Evolutionary conservation across 176 grass and related monocot genomes (phyloP).

Genomic region (Carex scoparia): DNA sequence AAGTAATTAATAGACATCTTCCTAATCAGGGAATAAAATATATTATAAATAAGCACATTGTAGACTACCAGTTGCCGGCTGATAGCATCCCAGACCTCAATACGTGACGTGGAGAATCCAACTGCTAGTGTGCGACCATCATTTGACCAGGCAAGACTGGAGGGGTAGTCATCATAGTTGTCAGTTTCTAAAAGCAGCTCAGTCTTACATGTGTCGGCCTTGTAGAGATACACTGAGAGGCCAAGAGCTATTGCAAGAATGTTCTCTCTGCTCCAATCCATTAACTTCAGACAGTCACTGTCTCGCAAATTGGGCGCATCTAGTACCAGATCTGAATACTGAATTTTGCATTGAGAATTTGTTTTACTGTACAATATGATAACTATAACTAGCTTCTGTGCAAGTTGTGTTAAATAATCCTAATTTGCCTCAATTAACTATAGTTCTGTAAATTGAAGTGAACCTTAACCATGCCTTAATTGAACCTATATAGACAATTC

Average conservation of each 20-base stretch:
- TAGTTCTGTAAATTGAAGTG: neutral
- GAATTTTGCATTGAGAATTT: neutral
- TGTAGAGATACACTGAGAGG: conserved; percentile 30
- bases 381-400: neutral
- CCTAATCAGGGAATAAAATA: neutral
- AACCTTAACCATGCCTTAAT: neutral
- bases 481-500: neutral
- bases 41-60: neutral
- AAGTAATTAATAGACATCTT: neutral
- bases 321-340: conserved; percentile 27
- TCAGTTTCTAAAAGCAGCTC: conserved; percentile 17
- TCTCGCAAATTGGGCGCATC: conserved; percentile 25
- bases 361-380: neutral
- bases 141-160: conserved; percentile 35
- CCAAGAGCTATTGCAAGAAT: conserved; percentile 32
- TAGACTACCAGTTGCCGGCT: conserved; percentile 18
- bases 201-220: neutral
- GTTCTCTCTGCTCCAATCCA: conserved; percentile 39
- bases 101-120: conserved; percentile 32
- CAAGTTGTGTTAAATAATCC: neutral
- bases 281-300: conserved; percentile 28
- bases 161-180: conserved; percentile 19
- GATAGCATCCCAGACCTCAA: conserved; percentile 34
- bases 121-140: conserved; percentile 30
- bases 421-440: neutral